Percentiles rank a stretch among this genome's conserved stretches.
phyloP scores from a whole-genome alignment of 148 eudicot genomes.

The Amaranthus cruentus region DNA sequence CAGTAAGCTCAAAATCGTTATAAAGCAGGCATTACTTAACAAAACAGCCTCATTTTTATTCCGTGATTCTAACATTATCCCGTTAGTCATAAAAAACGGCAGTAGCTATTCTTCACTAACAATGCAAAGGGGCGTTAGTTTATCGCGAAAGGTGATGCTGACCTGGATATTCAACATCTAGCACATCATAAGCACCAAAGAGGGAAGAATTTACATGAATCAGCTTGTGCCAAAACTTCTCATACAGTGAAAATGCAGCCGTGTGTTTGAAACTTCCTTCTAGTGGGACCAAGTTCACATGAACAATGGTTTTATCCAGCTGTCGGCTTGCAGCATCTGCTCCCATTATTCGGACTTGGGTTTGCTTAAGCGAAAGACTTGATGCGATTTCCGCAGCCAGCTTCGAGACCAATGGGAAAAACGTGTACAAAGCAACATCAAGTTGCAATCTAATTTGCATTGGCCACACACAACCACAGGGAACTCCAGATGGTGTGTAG shows the following conservation, averaged over 20 bases:
- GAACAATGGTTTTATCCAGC: constrained; percentile 59
- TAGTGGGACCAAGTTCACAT: constrained; percentile 63
- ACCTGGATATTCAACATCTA: constrained; percentile 91
- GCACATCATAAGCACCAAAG: constrained; percentile 76
- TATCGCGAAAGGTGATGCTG: constrained; percentile 1
- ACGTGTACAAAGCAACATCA: constrained; percentile 49
- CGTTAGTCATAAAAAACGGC: background rate
- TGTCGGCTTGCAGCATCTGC: constrained; percentile 71
- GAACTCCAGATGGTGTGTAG: constrained; percentile 61
- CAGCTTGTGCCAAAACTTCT: constrained; percentile 66
- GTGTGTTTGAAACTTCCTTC: constrained; percentile 38
- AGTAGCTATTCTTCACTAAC: background rate
- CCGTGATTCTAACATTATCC: background rate
- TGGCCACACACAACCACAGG: constrained; percentile 94
- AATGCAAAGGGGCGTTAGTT: background rate
- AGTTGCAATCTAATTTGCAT: constrained; percentile 61
- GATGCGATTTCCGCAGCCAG: constrained; percentile 68
- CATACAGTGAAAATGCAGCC: constrained; percentile 46
- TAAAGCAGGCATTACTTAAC: too few relatives aligned
- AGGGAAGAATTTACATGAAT: constrained; percentile 46
- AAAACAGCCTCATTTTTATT: too few relatives aligned
- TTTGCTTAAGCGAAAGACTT: constrained; percentile 49
- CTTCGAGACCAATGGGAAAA: constrained; percentile 76
- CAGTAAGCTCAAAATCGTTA: too few relatives aligned
- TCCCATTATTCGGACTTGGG: constrained; percentile 92